phyloP scores from a whole-genome alignment of 2,329 filamentous ascomycete genomes.

The Ambrosiella xylebori region DNA sequence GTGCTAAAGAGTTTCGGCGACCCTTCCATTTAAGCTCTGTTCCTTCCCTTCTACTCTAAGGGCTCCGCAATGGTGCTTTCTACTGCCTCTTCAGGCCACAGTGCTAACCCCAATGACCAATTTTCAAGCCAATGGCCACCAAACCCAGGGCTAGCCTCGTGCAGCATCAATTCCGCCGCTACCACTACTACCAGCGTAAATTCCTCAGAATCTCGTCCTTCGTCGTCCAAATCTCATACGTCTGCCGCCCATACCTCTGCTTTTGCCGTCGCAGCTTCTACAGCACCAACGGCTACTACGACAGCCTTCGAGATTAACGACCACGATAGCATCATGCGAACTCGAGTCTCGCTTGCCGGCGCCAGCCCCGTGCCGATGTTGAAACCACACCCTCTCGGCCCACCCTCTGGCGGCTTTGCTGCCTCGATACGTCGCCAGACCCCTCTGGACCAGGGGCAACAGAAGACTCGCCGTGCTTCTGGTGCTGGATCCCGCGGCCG shows the following conservation, averaged over 20 bases:
- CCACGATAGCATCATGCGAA: slow-evolving; percentile 8
- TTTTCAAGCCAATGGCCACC: slow-evolving; percentile 2
- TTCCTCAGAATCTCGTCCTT: slow-evolving; percentile 4
- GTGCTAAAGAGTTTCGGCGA: neutral
- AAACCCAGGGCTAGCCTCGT: neutral
- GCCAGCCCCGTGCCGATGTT: slow-evolving; percentile 11
- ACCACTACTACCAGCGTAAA: neutral
- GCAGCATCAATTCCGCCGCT: neutral
- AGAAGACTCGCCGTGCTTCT: slow-evolving; percentile 2
- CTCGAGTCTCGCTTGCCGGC: slow-evolving; percentile 9
- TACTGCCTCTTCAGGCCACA: slow-evolving; percentile 1
- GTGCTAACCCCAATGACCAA: slow-evolving; percentile 5
- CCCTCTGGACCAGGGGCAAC: neutral
- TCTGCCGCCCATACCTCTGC: neutral
- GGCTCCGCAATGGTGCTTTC: slow-evolving; percentile 8
- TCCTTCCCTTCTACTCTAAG: neutral
- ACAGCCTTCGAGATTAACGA: slow-evolving; percentile 5
- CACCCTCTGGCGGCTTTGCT: slow-evolving; percentile 9
- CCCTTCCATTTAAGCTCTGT: neutral
- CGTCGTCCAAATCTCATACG: slow-evolving; percentile 5
- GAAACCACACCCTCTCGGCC: slow-evolving; percentile 10
- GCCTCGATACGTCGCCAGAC: slow-evolving; percentile 11
- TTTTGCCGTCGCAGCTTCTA: neutral
- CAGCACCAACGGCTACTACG: neutral
- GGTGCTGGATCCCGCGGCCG: slow-evolving; percentile 5